Evolutionary conservation across 257 asterid species (phyloP).

Genomic region (Lantana camara): DNA sequence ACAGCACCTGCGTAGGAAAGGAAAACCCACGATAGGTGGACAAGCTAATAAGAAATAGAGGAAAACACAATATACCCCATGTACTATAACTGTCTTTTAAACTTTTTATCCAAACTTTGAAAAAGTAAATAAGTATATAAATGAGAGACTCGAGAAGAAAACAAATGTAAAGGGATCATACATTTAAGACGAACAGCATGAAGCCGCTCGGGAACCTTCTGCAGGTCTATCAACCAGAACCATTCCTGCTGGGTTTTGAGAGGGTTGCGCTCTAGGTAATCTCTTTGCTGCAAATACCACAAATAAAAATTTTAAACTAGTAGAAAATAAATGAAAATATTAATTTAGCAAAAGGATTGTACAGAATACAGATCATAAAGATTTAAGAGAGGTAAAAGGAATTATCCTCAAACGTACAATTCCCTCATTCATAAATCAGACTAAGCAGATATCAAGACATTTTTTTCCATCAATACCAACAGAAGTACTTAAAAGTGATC

Average conservation of each 20-base stretch:
- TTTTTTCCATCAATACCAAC: too few relatives aligned
- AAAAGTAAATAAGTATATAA: neutral
- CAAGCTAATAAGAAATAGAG: neutral
- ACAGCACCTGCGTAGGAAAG: constrained; percentile 20
- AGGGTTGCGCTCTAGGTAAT: constrained; percentile 72
- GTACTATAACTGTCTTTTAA: too few relatives aligned
- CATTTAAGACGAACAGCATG: constrained; percentile 56
- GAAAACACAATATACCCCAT: too few relatives aligned
- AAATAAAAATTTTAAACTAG: neutral
- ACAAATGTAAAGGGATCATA: constrained; percentile 20
- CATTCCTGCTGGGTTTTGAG: constrained; percentile 78
- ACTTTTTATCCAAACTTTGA: constrained; percentile 22
- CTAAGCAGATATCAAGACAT: too few relatives aligned
- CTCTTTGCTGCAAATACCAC: constrained; percentile 56
- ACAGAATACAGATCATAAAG: neutral
- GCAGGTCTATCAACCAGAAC: constrained; percentile 72
- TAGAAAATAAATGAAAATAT: neutral
- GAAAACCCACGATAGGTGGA: neutral
- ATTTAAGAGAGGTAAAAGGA: neutral
- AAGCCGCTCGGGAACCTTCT: constrained; percentile 56
- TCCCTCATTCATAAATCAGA: too few relatives aligned
- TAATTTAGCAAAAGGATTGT: neutral
- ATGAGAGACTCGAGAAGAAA: neutral
- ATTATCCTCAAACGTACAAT: too few relatives aligned
- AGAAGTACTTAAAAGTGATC: too few relatives aligned